Evolutionary conservation across 768 basidiomycete genomes (phyloP), one percentile per base, ranked within the genome.

Genomic region (Cantharellus anzutake): DNA sequence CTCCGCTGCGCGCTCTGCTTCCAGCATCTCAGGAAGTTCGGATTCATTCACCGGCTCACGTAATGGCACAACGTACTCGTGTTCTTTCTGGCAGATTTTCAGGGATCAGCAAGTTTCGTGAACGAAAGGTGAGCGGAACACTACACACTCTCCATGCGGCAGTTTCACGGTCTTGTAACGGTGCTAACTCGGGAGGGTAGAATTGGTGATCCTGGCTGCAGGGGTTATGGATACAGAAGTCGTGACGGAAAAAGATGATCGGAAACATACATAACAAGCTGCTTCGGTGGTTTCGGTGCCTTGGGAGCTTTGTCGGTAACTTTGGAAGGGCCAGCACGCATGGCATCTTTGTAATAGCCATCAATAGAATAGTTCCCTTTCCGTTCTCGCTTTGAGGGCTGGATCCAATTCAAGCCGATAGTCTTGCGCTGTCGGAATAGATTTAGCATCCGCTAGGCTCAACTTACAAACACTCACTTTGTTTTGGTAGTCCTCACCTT

Each of bases 311-410:
- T 50, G 3, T 51, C 60, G 34, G 29, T 39, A 29, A 48, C 44
- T 63, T 52, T 57, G 5, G 56, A 57, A 35, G 62, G 55, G 0
- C 86, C 85, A 4, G 80, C 80, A 11, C 87, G 82, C 66, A 97
- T 75, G 0, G 86, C 83, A 67, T 93, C 90, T 70, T 92, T 87
- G 78, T 93, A 96, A 70, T 99, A 99, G 56, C 79, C 83, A 67
- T 97, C 92, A 41, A 97, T 86, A 0, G 89, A 92, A 70, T 96
- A 97, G 67, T 93, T 94, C 40, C 81, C 79, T 71, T 93, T 92
- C 62, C 94, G 81, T 70, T 93, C 91, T 3, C 94, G 82, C 73
- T 97, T 98, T 42, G 88, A 89, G 20, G 94, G 76, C 37, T 92
- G 87, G 3, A 89, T 75, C 63, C 90, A 79, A 64, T 84, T 86